Conservation (phyloP, 2,329 filamentous ascomycete genomes). For the Phyllosticta citribraziliensis region DNA sequence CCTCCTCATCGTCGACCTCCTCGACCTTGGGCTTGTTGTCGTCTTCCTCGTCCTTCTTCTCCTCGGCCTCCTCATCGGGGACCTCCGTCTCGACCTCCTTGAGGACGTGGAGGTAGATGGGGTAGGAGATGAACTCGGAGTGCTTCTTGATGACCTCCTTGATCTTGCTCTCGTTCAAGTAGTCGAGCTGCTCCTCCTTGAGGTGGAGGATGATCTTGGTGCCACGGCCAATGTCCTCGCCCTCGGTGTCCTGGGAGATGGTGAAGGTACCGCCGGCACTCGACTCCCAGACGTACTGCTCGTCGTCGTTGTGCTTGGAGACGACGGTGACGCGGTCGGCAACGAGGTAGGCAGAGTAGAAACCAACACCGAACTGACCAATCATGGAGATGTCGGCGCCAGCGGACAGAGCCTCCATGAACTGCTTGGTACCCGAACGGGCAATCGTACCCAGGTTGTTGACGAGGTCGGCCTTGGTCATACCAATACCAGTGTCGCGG, state of each 20-base stretch:
- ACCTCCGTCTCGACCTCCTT: constrained; percentile 99
- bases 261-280: constrained; percentile 95
- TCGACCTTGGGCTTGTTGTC: constrained; percentile 96
- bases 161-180: constrained; percentile 97
- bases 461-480: constrained; percentile 99
- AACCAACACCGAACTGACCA: constrained; percentile 99
- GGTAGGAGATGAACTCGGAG: constrained; percentile 99
- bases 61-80: constrained; percentile 86
- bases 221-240: constrained; percentile 83
- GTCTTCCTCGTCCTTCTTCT: constrained; percentile 60
- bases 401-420: constrained; percentile 98
- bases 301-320: constrained; percentile 99
- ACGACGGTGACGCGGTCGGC: constrained; percentile 91
- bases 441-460: constrained; percentile 99
- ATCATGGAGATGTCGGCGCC: constrained; percentile 99
- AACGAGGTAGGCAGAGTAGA: constrained; percentile 99
- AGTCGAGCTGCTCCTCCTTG: constrained; percentile 98
- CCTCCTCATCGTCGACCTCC: constrained; percentile 77
- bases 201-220: constrained; percentile 98
- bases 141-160: constrained; percentile 99
- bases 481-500: constrained; percentile 96
- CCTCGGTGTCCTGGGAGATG: constrained; percentile 81
- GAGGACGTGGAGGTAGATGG: constrained; percentile 98
- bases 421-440: constrained; percentile 98
- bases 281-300: constrained; percentile 99